These are phyloP conservation scores for Lumnitzera racemosa DNA, from an alignment of 345 rosid genomes.

Conservation along the genomic window DNA sequence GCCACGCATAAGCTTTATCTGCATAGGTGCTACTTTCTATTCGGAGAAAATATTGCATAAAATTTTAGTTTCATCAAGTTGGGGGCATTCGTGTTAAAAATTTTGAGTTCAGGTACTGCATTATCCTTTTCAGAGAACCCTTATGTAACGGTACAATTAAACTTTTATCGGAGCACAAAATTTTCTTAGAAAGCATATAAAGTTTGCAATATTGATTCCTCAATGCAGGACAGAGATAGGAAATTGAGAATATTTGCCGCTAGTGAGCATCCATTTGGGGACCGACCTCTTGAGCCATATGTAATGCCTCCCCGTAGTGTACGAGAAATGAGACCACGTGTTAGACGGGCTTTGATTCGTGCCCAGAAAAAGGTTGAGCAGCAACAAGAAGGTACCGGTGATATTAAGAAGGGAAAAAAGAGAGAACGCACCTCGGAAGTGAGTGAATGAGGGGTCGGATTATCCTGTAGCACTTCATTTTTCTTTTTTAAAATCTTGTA, in stretches of 20 bases:
- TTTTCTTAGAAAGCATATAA: neutral
- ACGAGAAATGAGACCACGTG: slow-evolving; percentile 90
- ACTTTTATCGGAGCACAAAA: neutral
- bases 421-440: slow-evolving; percentile 36
- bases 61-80: too few relatives aligned
- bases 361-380: slow-evolving; percentile 80
- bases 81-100: too few relatives aligned
- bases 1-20: too few relatives aligned
- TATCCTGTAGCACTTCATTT: neutral
- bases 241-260: slow-evolving; percentile 85
- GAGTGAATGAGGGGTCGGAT: slow-evolving; percentile 17
- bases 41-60: too few relatives aligned
- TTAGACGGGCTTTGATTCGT: slow-evolving; percentile 85
- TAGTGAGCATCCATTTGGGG: slow-evolving; percentile 80
- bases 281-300: slow-evolving; percentile 60
- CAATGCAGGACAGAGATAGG: slow-evolving; percentile 78
- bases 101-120: too few relatives aligned
- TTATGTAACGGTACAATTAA: neutral
- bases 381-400: slow-evolving; percentile 37
- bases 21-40: too few relatives aligned
- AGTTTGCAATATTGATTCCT: neutral
- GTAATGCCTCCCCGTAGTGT: slow-evolving; percentile 78
- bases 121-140: too few relatives aligned
- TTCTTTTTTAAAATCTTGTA: too few relatives aligned
- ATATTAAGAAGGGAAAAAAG: slow-evolving; percentile 42